Conservation (phyloP, 1,284 basidiomycete species). For the Ustilago esculenta region DNA sequence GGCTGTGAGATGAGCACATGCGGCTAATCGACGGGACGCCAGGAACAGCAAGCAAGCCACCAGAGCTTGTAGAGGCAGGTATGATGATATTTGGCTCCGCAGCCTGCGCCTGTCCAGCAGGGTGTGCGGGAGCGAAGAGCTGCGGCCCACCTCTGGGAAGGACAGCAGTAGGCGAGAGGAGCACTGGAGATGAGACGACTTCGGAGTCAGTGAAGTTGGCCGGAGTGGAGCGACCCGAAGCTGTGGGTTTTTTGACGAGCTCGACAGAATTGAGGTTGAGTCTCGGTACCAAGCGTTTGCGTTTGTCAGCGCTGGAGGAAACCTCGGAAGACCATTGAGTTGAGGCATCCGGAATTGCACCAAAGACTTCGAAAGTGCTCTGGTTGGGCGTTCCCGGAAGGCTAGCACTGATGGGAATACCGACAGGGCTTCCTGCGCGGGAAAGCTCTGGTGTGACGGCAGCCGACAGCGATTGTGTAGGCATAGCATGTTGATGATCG, state of each 20-base stretch:
- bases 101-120: not conserved
- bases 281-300: slow-evolving; percentile 26
- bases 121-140: not conserved
- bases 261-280: slow-evolving; percentile 34
- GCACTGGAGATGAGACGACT: slow-evolving; percentile 28
- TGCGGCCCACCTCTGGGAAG: slow-evolving; percentile 6
- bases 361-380: slow-evolving; percentile 30
- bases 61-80: slow-evolving; percentile 13
- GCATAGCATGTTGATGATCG: slow-evolving; percentile 12
- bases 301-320: slow-evolving; percentile 13
- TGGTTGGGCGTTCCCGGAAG: slow-evolving; percentile 42
- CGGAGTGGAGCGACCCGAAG: slow-evolving; percentile 28
- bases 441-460: slow-evolving; percentile 44
- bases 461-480: slow-evolving; percentile 23
- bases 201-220: slow-evolving; percentile 21
- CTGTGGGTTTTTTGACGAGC: slow-evolving; percentile 16
- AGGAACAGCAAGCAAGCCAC: slow-evolving; percentile 27
- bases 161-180: slow-evolving; percentile 25
- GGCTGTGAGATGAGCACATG: slow-evolving; percentile 35
- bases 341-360: slow-evolving; percentile 1
- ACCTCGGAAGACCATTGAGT: not conserved
- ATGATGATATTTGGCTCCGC: not conserved
- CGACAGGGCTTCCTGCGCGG: slow-evolving; percentile 40
- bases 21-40: slow-evolving; percentile 21
- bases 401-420: slow-evolving; percentile 27